phyloP scores from a whole-genome alignment of 345 rosid genomes.

The Gossypium ekmanianum region DNA sequence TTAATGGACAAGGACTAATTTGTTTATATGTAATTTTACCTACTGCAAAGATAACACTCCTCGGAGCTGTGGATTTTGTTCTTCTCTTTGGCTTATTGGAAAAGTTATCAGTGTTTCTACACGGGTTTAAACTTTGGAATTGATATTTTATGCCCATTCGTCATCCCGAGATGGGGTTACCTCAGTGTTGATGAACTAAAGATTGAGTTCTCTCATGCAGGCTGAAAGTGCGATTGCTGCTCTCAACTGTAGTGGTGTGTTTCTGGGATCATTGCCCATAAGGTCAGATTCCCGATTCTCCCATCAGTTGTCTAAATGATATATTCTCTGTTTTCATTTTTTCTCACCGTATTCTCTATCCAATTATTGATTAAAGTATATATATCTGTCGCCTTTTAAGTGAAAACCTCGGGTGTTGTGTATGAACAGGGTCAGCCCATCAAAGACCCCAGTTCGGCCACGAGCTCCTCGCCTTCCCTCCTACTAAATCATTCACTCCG shows the following conservation, averaged over 20 bases:
- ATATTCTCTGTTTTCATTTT: neutral
- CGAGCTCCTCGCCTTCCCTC: conserved; percentile 72
- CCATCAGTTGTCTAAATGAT: neutral
- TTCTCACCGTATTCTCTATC: neutral
- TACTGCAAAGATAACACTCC: too few species aligned
- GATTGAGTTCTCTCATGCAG: conserved; percentile 31
- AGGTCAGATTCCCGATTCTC: conserved; percentile 42
- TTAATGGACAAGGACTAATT: too few species aligned
- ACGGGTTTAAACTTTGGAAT: neutral
- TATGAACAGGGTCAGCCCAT: conserved; percentile 79
- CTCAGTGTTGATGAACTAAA: neutral
- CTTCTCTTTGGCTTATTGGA: too few species aligned
- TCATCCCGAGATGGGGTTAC: neutral
- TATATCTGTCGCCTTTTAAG: neutral
- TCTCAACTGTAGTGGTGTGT: conserved; percentile 88
- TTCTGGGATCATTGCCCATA: conserved; percentile 84
- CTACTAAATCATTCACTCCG: conserved; percentile 35
- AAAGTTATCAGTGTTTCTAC: neutral
- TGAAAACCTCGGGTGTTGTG: conserved; percentile 10
- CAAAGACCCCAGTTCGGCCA: conserved; percentile 97
- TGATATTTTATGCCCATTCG: neutral
- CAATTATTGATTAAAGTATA: neutral
- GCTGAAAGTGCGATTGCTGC: conserved; percentile 97
- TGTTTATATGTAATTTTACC: too few species aligned
- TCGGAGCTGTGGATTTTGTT: too few species aligned